Base-by-base conservation (phyloP, 805 yeast species). In the Tetrapisispora nanseiensis region DNA sequence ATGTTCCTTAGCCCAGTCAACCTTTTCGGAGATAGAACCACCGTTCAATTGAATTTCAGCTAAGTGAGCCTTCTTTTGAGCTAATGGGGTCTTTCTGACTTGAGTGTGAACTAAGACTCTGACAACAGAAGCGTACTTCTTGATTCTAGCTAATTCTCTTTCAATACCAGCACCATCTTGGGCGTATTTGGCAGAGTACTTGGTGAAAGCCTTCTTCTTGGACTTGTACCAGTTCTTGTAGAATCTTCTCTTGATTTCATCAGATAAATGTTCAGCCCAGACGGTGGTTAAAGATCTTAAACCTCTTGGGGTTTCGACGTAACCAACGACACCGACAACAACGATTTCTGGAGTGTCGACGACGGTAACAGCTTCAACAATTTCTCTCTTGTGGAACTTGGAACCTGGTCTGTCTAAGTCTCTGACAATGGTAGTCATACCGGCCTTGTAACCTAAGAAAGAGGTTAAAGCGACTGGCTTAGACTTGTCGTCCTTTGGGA, bases 191-290 rank as follows among this genome's bases (percentile, higher is more conserved):
- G 92, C 83, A 72, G 97, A 83, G 86, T 92, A 92, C 78, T 90
- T 89, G 85, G 97, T 85, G 94, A 92, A 92, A 67, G 98, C 98
- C 90, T 89, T 89, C 95, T 92, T 92, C 90, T 92, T 92, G 62
- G 96, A 82, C 82, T 89, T 89, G 95, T 86, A 92, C 98, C 98
- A 92, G 95, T 90, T 92, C 86, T 89, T 92, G 96, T 92, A 92
- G 95, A 92, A 92, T 80, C 97, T 86, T 82, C 98, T 86, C 85
- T 82, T 90, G 74, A 92, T 80, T 76, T 92, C 98, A 71, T 92
- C 98, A 67, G 95, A 84, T 69, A 92, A 81, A 78, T 92, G 98
- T 81, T 92, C 97, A 68, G 98, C 98, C 98, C 98, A 92, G 70
- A 92, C 98, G 67, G 98, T 92, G 73, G 97, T 86, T 73, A 92